phyloP scores from a whole-genome alignment of 202 grass and related monocot species.

The Carex arenaria region DNA sequence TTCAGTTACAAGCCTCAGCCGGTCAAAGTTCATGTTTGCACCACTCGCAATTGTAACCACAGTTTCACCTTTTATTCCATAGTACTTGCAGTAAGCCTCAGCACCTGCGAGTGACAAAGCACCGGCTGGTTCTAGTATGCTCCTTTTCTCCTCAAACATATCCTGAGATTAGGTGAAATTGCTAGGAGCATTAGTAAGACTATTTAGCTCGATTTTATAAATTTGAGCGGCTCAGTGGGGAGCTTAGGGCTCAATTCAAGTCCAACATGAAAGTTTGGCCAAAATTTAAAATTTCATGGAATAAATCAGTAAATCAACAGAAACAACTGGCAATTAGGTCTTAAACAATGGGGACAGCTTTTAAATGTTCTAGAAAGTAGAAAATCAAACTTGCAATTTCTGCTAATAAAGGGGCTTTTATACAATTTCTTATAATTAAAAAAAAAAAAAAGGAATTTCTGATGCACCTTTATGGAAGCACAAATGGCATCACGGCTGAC shows the following conservation, averaged over 20 bases:
- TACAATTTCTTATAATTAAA: not conserved
- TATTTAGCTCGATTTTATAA: not conserved
- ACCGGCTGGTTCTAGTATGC: conserved; percentile 94
- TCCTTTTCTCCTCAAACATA: conserved; percentile 99
- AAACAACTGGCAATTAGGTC: not conserved
- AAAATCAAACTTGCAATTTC: not conserved
- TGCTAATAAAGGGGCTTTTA: not conserved
- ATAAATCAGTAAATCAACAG: not conserved
- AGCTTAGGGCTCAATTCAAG: not conserved
- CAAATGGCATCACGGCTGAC: conserved; percentile 94
- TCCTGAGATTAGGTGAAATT: conserved; percentile 30
- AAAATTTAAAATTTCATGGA: not conserved
- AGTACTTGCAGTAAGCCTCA: conserved; percentile 97
- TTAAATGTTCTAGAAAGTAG: not conserved
- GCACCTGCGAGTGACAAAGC: conserved; percentile 86
- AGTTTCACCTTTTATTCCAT: conserved; percentile 70
- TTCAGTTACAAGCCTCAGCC: conserved; percentile 86
- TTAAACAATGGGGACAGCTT: not conserved
- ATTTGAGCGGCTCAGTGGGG: not conserved
- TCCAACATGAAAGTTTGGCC: not conserved
- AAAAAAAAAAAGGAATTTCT: not conserved
- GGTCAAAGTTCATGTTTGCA: conserved; percentile 98
- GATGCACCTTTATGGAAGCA: conserved; percentile 93
- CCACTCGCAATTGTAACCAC: conserved; percentile 93
- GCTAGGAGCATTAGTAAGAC: not conserved